Conservation (phyloP, 2,329 filamentous ascomycete genomes). For the Sclerotinia glacialis region DNA sequence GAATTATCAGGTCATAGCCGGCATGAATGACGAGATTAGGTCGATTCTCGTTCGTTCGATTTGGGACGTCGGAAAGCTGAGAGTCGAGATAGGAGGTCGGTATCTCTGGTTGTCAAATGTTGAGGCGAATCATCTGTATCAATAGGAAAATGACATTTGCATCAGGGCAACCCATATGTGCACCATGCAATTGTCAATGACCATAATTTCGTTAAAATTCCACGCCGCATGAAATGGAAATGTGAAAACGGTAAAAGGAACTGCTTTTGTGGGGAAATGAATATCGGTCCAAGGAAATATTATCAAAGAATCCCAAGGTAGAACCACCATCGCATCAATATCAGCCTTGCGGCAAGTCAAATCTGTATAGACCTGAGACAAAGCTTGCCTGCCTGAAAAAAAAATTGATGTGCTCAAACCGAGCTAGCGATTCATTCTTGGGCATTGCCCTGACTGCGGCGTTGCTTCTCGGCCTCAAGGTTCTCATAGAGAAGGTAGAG, state of each 20-base stretch:
- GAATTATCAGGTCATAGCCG: conserved; percentile 40
- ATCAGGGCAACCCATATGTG: conserved; percentile 30
- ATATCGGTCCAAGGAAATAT: conserved; percentile 28
- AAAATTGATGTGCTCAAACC: conserved; percentile 41
- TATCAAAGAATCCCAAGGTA: conserved; percentile 34
- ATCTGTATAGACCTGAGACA: conserved; percentile 52
- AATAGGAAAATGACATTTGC: conserved; percentile 36
- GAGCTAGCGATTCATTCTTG: conserved; percentile 36
- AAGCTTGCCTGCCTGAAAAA: conserved; percentile 51
- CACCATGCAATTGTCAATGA: conserved; percentile 38
- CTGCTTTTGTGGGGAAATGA: conserved; percentile 40
- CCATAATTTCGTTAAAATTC: conserved; percentile 42
- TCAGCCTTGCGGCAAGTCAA: conserved; percentile 62
- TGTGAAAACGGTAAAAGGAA: conserved; percentile 36
- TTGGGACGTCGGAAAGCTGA: conserved; percentile 39
- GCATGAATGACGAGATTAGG: conserved; percentile 42
- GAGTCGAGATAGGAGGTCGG: conserved; percentile 40
- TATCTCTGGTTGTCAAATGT: conserved; percentile 40
- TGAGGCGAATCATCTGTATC: conserved; percentile 41
- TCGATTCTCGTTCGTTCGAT: conserved; percentile 41
- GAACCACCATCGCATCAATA: conserved; percentile 48
- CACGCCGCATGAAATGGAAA: conserved; percentile 36
- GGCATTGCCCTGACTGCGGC: conserved; percentile 72
- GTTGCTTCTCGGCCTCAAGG: conserved; percentile 98
- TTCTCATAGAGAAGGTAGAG: conserved; percentile 98